phyloP scores from a whole-genome alignment of 106 monocot genomes.

The Dendrobium officinale region DNA sequence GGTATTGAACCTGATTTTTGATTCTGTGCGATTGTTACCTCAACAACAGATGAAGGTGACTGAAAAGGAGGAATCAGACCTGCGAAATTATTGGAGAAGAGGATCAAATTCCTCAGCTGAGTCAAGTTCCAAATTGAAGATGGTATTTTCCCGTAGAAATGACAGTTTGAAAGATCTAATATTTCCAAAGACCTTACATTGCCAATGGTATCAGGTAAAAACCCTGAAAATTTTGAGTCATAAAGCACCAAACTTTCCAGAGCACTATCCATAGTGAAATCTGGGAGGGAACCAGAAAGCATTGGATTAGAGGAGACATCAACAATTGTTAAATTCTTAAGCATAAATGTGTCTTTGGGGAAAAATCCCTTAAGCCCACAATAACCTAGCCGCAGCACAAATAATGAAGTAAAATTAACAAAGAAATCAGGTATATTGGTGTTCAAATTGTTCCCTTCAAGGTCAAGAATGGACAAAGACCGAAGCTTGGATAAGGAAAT shows the following conservation, averaged over 20 bases:
- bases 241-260: conserved; percentile 33
- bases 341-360: conserved; percentile 26
- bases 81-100: conserved; percentile 46
- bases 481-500: conserved; percentile 23
- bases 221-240: conserved; percentile 39
- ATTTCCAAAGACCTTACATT: conserved; percentile 35
- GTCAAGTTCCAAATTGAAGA: conserved; percentile 27
- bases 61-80: conserved; percentile 29
- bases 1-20: conserved; percentile 16
- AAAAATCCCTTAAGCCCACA: conserved; percentile 40
- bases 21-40: conserved; percentile 20
- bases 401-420: conserved; percentile 26
- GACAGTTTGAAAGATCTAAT: conserved; percentile 25
- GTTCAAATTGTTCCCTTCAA: conserved; percentile 38
- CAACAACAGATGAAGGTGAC: not conserved
- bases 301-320: conserved; percentile 40
- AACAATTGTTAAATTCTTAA: conserved; percentile 26
- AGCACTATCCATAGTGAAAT: conserved; percentile 10
- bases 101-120: conserved; percentile 37
- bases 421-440: conserved; percentile 26
- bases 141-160: conserved; percentile 46
- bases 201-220: conserved; percentile 16
- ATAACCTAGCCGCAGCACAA: conserved; percentile 14
- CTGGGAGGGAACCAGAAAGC: conserved; percentile 40
- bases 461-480: conserved; percentile 19